phyloP scores from a whole-genome alignment of 805 yeast genomes.

The Hanseniaspora taiwanica region DNA sequence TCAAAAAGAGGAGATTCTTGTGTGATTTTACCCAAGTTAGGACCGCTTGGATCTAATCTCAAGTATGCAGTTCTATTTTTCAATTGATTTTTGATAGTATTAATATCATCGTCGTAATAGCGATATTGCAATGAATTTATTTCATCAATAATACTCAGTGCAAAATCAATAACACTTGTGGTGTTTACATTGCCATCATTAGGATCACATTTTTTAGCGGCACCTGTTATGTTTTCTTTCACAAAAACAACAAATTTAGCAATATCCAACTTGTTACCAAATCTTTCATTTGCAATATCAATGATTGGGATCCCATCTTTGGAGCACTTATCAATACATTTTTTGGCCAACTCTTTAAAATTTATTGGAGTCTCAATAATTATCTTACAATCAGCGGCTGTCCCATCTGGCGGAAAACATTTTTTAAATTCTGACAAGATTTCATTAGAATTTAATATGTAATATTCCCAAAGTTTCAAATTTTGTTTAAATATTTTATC shows the following conservation, averaged over 20 bases:
- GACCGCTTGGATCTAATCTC: conserved; percentile 73
- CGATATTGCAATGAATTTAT: conserved; percentile 61
- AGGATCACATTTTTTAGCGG: conserved; percentile 13
- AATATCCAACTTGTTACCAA: conserved; percentile 40
- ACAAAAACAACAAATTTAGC: conserved; percentile 41
- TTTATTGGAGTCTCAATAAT: no score
- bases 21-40: conserved; percentile 57
- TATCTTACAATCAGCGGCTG: no score
- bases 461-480: conserved; percentile 77
- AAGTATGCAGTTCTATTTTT: conserved; percentile 64
- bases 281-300: conserved; percentile 8
- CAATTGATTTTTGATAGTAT: conserved; percentile 52
- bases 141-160: conserved; percentile 52
- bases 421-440: no score
- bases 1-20: conserved; percentile 56
- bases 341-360: no score
- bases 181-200: not conserved
- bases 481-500: conserved; percentile 46
- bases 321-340: not conserved
- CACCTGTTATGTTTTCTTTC: conserved; percentile 23
- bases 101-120: conserved; percentile 62
- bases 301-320: not conserved
- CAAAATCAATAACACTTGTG: conserved; percentile 26
- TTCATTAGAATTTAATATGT: conserved; percentile 47
- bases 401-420: no score